Evolutionary conservation across 257 asterid genomes (phyloP), one percentile per base, ranked within the genome.

Genomic region (Cinchona pubescens): DNA sequence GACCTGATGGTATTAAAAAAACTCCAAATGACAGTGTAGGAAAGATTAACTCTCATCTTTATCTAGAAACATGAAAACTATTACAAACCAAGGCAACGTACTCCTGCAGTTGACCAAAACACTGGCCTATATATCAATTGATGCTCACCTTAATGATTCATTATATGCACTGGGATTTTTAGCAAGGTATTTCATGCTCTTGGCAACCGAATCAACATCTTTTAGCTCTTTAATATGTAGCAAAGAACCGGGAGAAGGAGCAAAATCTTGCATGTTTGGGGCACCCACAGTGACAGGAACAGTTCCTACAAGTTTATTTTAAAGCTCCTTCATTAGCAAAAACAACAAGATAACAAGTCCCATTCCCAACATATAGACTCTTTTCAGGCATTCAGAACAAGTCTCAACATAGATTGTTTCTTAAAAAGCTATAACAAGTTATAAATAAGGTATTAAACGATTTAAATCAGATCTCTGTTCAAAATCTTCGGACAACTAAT

Each of bases 211-310:
- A 76, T 85, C 96, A 34, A 84, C 87, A 71, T 95, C 99, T 53
- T 65, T 80, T 71, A 85, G 83, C 75, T 90, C 92, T 79, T 84
- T 95, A 77, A 95, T 91, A 79, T 95, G 99, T 79, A 92, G 79
- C 68, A 95, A 0, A 32, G 98, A 88, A 81, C 79, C 79, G 71
- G 90, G 87, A 78, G 88, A 78, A 43, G 99, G 99, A 70, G 99
- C 89, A 83, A 88, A 95, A 56, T 95, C 99, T 86, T 87, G 86
- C 83, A 95, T 92, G 81, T 95, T 95, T 66, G 97, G 97, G 69
- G 99, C 96, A 35, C 99, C 99, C 68, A 95, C 85, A 53, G 92
- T 97, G 74, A 95, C 96, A 19, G 99, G 99, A 70, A 95, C 83
- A 71, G 92, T 75, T 72, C 99, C 99, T 92, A 71, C 58, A 86